Conservation (phyloP, 345 rosid species). For the Trapa incisa region DNA sequence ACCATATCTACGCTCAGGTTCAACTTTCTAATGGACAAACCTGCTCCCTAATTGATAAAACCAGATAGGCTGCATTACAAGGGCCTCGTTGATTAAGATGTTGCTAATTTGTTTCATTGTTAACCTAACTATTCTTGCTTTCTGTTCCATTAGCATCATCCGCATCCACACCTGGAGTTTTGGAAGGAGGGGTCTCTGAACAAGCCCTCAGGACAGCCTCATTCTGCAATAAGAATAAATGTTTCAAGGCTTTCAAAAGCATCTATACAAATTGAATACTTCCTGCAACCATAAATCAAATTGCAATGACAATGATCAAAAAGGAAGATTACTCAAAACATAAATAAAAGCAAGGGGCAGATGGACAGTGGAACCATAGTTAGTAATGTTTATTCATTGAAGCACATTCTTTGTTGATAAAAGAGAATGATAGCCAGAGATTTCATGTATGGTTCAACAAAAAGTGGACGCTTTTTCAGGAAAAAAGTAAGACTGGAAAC, state of each 20-base stretch:
- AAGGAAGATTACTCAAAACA: not conserved
- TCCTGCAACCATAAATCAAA: not conserved
- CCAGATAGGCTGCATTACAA: not conserved
- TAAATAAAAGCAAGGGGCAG: no score
- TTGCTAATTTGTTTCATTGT: not conserved
- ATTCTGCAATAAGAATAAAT: slow-evolving; percentile 31
- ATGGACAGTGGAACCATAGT: not conserved
- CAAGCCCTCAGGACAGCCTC: slow-evolving; percentile 63
- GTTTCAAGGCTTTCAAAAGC: not conserved
- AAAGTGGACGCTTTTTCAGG: not conserved
- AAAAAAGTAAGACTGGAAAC: not conserved
- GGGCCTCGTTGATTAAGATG: not conserved
- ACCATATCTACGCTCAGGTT: not conserved
- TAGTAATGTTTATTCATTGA: not conserved
- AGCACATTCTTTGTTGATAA: not conserved
- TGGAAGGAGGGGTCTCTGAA: slow-evolving; percentile 34
- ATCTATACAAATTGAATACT: not conserved
- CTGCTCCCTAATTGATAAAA: not conserved
- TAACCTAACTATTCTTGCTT: slow-evolving; percentile 10
- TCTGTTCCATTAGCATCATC: slow-evolving; percentile 13
- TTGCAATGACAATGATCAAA: not conserved
- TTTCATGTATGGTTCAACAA: not conserved
- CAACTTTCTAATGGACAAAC: not conserved
- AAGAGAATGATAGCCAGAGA: not conserved
- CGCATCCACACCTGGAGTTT: slow-evolving; percentile 7